Base-by-base conservation (phyloP, 73 alveolate species). In the Paraurostyla sp. region DNA sequence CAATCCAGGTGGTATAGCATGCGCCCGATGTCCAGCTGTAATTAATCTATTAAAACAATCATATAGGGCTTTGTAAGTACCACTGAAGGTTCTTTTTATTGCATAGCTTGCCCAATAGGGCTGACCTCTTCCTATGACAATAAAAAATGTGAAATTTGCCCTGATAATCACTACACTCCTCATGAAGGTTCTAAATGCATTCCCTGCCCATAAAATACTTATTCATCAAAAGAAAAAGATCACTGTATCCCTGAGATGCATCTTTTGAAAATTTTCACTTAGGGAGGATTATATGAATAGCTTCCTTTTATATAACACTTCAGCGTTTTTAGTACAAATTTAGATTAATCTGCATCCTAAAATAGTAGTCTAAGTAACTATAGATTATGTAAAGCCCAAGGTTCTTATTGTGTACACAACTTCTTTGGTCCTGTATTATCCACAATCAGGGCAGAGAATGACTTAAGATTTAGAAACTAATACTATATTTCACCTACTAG, bases 191-290 rank as follows among this genome's bases (percentile, higher is more conserved):
- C 43, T 1, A 9, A 25, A 29, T 78, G 89, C 50, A 0, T 51
- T 0, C 6, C 4, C 2, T 78, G 89, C 46, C 89, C 89, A 0
- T 54, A 78, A 32, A 78, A 78, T 54, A 78, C 89, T 7, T 59
- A 20, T 18, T 46, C 46, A 0, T 52, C 80, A 20, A 22, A 78
- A 32, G 41, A 59, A 27, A 16, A 54, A 29, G 2, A 20, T 11
- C 57, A 73, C 42, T 73, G 87, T 33, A 3, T 30, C 16, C 52
- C 71, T 2, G 23, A 15, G 25, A 25, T 11, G 18, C 68, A 73
- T 27, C 46, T 73, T 6, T 7, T 73, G 35, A 9, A 27, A 13
- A 46, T 46, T 13, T 46, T 46, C 18, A 46, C 13, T 46, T 15
- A 46, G 18, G 13, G 57, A 18, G 18, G 57, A 46, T 15, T 15